phyloP scores from a whole-genome alignment of 2,329 filamentous ascomycete genomes.

The Metarhizium brunneum region DNA sequence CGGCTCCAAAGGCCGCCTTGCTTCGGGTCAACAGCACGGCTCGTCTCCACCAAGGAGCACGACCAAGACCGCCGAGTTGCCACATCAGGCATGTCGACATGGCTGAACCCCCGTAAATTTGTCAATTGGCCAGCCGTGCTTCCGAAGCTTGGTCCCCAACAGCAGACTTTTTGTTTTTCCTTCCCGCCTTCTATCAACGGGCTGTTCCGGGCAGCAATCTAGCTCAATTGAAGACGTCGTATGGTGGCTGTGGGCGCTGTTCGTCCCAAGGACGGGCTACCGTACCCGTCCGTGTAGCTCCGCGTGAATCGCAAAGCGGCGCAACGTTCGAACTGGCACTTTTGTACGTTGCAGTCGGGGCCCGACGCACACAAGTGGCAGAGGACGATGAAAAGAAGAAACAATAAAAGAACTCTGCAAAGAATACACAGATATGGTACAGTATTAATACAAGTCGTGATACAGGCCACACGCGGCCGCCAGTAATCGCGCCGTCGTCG shows the following conservation, averaged over 20 bases:
- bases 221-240: no score
- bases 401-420: neutral
- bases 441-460: neutral
- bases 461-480: neutral
- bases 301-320: neutral
- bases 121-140: neutral
- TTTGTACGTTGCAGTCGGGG: neutral
- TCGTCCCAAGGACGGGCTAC: no score
- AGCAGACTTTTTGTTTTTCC: no score
- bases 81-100: slow-evolving; percentile 11
- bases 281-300: no score
- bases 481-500: neutral
- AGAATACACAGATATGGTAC: neutral
- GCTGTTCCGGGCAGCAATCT: neutral
- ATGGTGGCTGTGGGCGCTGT: no score
- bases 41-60: slow-evolving; percentile 7
- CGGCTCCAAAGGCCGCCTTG: slow-evolving; percentile 2
- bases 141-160: neutral
- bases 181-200: neutral
- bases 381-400: neutral
- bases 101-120: neutral
- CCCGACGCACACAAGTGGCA: neutral
- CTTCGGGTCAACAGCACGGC: slow-evolving; percentile 6
- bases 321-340: neutral
- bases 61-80: slow-evolving; percentile 8